Base-by-base conservation (phyloP, 176 grass and related monocot genomes). In the Rhynchospora breviuscula region DNA sequence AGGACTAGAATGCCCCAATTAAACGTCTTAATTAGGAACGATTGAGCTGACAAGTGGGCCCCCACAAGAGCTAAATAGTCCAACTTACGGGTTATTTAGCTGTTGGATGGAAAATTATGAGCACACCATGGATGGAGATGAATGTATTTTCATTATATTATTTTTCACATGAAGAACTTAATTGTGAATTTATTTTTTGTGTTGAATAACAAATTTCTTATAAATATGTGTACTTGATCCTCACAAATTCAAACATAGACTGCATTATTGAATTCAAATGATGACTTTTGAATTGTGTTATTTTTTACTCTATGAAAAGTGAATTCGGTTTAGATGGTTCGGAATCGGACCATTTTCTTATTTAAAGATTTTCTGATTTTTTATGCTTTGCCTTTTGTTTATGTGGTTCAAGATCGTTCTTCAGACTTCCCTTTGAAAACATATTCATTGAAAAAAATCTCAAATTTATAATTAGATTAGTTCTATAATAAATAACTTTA, bases 1-100 rank as follows among this genome's bases (percentile, higher is more conserved):
- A 14, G 91, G 91, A 15, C 85, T 93, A 40, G 45, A 78, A n/a
- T 96, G 93, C 29, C 25, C 10, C 0, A 45, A 26, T n/a, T 7
- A 58, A 7, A 1, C 31, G 49, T 75, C 65, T 23, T 43, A 53
- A 45, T 71, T 44, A 40, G 35, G 2, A 74, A 63, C 62, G 26
- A 3, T 5, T 67, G 9, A 0, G 3, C 8, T 2, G 84, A 9
- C 51, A 70, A 67, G 15, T 54, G 59, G 10, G 49, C 76, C 18
- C 18, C 54, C 49, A 79, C 52, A 51, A 47, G 8, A 60, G 70
- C 70, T 49, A 56, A 79, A 54, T 72, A 67, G 83, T 57, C 3
- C 2, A 49, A 8, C 0, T 11, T 26, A 17, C 6, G 56, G 13
- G n/a, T 75, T 75, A 25, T 75, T 75, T 75, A 75, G 71, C 48